A percentile compares a stretch with the other conserved stretches of the same genome.
Conservation (phyloP, 202 grass and related monocot species). For the Schoenoplectus tabernaemontani region DNA sequence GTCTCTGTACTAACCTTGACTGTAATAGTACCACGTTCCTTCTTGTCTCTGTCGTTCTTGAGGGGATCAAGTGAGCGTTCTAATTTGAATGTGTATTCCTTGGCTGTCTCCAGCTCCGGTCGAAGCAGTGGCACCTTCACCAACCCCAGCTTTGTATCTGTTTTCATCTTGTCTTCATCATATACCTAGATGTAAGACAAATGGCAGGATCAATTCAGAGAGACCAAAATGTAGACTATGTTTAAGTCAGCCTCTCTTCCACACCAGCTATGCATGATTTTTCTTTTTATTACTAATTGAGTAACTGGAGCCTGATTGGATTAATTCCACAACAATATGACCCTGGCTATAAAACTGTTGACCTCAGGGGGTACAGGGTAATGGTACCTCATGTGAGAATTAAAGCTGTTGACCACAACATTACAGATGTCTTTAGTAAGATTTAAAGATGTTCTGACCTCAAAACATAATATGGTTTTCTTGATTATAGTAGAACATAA, state of each 20-base stretch:
- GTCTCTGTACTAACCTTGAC: constrained; percentile 43
- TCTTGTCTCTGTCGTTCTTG: constrained; percentile 59
- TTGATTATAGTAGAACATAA: background rate
- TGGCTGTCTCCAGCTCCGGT: constrained; percentile 44
- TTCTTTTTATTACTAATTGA: background rate
- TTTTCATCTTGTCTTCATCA: constrained; percentile 75
- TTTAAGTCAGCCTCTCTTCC: no score
- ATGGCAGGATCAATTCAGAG: background rate
- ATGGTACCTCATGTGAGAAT: background rate
- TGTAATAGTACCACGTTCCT: constrained; percentile 72
- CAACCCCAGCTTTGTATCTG: constrained; percentile 69
- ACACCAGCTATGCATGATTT: background rate
- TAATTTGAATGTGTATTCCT: constrained; percentile 58
- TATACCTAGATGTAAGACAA: constrained; percentile 49
- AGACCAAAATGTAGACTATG: background rate
- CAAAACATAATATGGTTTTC: background rate
- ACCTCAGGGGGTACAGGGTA: background rate
- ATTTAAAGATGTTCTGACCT: background rate
- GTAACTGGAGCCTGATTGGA: background rate
- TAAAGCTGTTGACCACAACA: no score
- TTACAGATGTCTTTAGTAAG: background rate
- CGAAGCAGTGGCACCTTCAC: constrained; percentile 47
- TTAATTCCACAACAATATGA: background rate
- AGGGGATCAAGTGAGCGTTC: constrained; percentile 67
- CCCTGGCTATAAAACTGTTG: background rate